Conservation (phyloP, 1,284 basidiomycete species). For the Apiotrichum veenhuisii region DNA sequence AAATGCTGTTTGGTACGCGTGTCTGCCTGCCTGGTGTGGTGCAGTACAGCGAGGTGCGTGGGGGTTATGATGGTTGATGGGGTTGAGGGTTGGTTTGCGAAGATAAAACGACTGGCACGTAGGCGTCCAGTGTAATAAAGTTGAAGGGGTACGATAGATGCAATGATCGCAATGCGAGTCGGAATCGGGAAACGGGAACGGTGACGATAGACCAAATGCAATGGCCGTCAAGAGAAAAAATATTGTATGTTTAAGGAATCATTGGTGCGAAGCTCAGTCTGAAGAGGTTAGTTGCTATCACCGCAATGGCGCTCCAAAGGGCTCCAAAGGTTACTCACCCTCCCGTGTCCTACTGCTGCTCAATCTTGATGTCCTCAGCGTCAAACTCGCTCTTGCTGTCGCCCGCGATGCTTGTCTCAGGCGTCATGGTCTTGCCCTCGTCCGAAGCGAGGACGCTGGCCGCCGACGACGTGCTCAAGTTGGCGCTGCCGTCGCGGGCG, state of each 20-base stretch:
- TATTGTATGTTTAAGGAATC: not conserved
- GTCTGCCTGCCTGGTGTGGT: too few species aligned
- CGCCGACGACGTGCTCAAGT: constrained; percentile 17
- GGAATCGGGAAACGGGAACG: too few species aligned
- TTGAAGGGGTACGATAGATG: not conserved
- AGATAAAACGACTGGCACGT: not conserved
- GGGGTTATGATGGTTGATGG: too few species aligned
- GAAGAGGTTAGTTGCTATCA: too few species aligned
- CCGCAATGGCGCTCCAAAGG: too few species aligned
- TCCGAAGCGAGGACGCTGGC: constrained; percentile 24
- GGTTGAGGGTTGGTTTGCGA: too few species aligned
- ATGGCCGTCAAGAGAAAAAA: not conserved
- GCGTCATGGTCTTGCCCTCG: constrained; percentile 23
- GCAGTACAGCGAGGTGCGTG: too few species aligned
- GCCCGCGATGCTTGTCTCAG: constrained; percentile 24
- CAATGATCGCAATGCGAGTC: not conserved
- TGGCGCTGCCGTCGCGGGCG: constrained; percentile 14
- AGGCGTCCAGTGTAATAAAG: too few species aligned
- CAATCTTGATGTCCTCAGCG: constrained; percentile 7
- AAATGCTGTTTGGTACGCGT: too few species aligned
- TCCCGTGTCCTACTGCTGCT: constrained; percentile 3
- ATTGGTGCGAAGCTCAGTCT: not conserved
- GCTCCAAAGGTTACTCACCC: not conserved
- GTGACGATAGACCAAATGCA: not conserved
- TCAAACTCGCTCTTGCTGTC: constrained; percentile 20